These are phyloP conservation scores for Nemania sp. DNA, from an alignment of 2,329 filamentous ascomycete species.

Conservation along the genomic window DNA sequence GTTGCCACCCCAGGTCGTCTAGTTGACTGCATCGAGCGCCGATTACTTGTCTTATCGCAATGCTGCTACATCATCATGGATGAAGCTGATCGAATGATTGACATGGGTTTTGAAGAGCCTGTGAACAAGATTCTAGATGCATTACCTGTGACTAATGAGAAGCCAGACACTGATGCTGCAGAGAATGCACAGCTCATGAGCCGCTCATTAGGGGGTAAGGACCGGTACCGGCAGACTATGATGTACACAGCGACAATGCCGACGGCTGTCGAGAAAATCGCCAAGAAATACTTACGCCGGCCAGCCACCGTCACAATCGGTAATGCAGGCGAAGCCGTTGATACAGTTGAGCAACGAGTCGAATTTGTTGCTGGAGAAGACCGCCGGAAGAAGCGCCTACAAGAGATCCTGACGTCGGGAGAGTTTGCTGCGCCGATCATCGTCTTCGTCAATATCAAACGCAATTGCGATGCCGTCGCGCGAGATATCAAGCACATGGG, in stretches of 20 bases:
- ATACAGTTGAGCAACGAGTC: slow-evolving; percentile 96
- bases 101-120: slow-evolving; percentile 95
- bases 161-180: slow-evolving; percentile 89
- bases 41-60: slow-evolving; percentile 88
- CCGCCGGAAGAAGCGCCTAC: slow-evolving; percentile 93
- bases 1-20: slow-evolving; percentile 98
- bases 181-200: slow-evolving; percentile 88
- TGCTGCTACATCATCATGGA: slow-evolving; percentile 99
- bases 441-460: slow-evolving; percentile 99
- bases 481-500: slow-evolving; percentile 94
- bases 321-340: slow-evolving; percentile 91
- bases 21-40: slow-evolving; percentile 93
- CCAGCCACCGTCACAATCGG: slow-evolving; percentile 95
- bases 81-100: slow-evolving; percentile 98
- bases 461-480: slow-evolving; percentile 94
- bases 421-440: slow-evolving; percentile 91
- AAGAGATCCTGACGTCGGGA: slow-evolving; percentile 79
- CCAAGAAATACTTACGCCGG: slow-evolving; percentile 91
- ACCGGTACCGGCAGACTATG: slow-evolving; percentile 95
- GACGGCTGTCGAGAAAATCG: slow-evolving; percentile 86
- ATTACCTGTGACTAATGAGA: slow-evolving; percentile 88
- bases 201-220: slow-evolving; percentile 71
- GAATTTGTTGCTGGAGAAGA: slow-evolving; percentile 91
- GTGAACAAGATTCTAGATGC: slow-evolving; percentile 98
- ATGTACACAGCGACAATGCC: slow-evolving; percentile 99